Base-by-base conservation (phyloP, 768 basidiomycete species). In the Crucibulum laeve region DNA sequence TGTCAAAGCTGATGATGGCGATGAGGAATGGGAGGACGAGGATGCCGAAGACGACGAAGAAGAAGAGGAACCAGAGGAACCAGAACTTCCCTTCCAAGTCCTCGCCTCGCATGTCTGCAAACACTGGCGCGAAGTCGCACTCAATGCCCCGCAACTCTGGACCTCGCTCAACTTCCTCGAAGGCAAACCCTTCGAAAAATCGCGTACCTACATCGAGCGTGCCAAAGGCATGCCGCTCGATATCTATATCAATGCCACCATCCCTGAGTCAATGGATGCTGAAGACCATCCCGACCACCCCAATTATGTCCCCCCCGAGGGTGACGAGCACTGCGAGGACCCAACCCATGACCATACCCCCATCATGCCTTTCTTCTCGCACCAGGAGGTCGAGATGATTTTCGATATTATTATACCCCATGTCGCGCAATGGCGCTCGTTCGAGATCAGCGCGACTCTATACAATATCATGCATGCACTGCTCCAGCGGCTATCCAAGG, bases 381-480 rank as follows among this genome's bases (percentile, higher is more conserved):
- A 62, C 4, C 48, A 58, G 17, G 67, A 74, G 17, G 47, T 73
- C 10, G 43, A 49, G 5, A 35, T 52, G 3, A 69, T 74, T 42
- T 45, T 76, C 26, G 67, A 74, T 42, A 53, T 72, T 25, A 50
- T 87, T 40, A 52, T 69, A 23, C 78, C 84, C 2, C 75, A 77
- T 56, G 63, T 77, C 43, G 54, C 57, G 6, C 75, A 76, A 22
- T 85, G 82, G 81, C 70, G 69, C 24, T 45, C 61, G 13, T 56
- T 85, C 40, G 68, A 72, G 42, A 59, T 84, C 49, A 56, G 63
- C 7, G 76, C 73, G 30, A 65, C 61, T 28, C 52, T 59, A 25
- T 81, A 79, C 54, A 54, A 55, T 44, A 76, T 73, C 60, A 76
- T 79, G 56, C 62, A 70, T 47, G 33, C 52, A 23, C 55, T 76